These are phyloP conservation scores for Patellaria atrata DNA, from an alignment of 495 filamentous ascomycete species.

Conservation along the genomic window DNA sequence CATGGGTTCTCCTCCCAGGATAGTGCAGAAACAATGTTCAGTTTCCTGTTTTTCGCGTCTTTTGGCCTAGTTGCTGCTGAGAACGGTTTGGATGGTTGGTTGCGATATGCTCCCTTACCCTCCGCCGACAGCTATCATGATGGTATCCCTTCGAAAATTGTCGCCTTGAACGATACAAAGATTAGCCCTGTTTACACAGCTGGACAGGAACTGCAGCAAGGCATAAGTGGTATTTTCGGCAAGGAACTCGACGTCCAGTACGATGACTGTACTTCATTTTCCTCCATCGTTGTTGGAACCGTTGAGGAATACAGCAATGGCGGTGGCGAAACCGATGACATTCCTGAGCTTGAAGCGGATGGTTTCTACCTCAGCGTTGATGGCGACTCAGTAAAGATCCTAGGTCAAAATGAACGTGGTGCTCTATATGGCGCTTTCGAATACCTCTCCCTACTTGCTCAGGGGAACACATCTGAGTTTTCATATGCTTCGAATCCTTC, in stretches of 20 bases:
- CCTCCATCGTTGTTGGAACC: constrained; percentile 44
- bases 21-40: constrained; percentile 1
- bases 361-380: constrained; percentile 46
- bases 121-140: constrained; percentile 25
- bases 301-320: constrained; percentile 33
- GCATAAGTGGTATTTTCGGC: constrained; percentile 40
- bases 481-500: constrained; percentile 41
- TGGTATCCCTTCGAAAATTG: constrained; percentile 34
- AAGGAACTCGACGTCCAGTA: constrained; percentile 27
- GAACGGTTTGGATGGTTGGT: constrained; percentile 46
- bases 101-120: constrained; percentile 46
- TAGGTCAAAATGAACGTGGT: constrained; percentile 54
- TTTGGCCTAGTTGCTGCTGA: constrained; percentile 34
- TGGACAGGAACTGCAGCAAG: constrained; percentile 43
- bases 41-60: constrained; percentile 20
- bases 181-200: constrained; percentile 43
- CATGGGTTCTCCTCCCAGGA: background rate
- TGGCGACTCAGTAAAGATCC: constrained; percentile 36
- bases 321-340: constrained; percentile 22
- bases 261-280: constrained; percentile 17
- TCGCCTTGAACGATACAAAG: constrained; percentile 38
- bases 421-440: constrained; percentile 57
- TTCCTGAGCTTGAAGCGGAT: constrained; percentile 40
- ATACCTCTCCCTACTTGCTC: constrained; percentile 48
- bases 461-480: constrained; percentile 43